Percentiles rank a stretch among this genome's conserved stretches.
phyloP scores from a whole-genome alignment of 352 stramenopile species.

The Thraustochytrium striatum region DNA sequence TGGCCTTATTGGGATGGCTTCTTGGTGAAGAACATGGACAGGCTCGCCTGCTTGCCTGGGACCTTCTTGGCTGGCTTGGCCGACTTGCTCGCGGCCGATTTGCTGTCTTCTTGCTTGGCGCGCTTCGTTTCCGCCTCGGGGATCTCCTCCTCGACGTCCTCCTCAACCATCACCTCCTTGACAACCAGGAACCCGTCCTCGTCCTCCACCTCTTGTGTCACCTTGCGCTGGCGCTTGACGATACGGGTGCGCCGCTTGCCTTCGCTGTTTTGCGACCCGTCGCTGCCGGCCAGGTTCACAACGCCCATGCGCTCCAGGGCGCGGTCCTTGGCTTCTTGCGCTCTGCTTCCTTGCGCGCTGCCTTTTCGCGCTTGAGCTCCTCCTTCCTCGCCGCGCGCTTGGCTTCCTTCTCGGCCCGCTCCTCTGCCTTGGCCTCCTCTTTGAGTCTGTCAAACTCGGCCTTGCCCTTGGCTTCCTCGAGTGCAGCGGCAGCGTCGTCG shows the following conservation, averaged over 20 bases:
- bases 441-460: no score
- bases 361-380: neutral
- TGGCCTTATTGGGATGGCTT: neutral
- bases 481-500: neutral
- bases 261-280: neutral
- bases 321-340: slow-evolving; percentile 7
- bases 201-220: slow-evolving; percentile 7
- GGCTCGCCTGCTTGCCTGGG: neutral
- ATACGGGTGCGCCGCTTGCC: neutral
- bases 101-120: neutral
- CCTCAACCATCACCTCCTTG: slow-evolving; percentile 17
- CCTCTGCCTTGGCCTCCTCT: neutral
- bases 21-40: slow-evolving; percentile 45
- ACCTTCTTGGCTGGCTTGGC: neutral
- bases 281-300: neutral
- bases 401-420: neutral
- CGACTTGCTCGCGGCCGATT: neutral
- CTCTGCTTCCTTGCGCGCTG: neutral
- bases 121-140: neutral
- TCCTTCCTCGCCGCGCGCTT: neutral
- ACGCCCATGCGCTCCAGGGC: neutral
- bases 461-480: neutral
- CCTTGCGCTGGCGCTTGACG: slow-evolving; percentile 16
- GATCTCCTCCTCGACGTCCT: slow-evolving; percentile 36
- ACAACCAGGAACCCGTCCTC: slow-evolving; percentile 40